Base-by-base conservation (phyloP, 2,329 filamentous ascomycete species). In the Fusarium buharicum region DNA sequence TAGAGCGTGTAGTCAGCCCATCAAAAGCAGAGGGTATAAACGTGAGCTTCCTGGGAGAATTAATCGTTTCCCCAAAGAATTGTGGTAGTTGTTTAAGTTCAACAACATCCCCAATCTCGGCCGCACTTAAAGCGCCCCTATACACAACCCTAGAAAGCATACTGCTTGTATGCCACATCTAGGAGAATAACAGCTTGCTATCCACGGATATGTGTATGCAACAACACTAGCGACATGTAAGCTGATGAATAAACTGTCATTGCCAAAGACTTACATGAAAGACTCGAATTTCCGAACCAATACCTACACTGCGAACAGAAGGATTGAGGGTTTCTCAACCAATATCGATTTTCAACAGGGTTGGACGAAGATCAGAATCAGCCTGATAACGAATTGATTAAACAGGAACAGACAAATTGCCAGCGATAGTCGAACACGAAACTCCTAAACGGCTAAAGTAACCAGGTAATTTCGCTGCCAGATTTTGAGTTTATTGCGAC, bases 81-180 rank as follows among this genome's bases (percentile, higher is more conserved):
- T 30, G 33, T 43, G 38, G 49, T 34, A 45, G 54, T 63, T 58
- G 62, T 63, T 66, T 66, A 66, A 66, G 62, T 66, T 63, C 53
- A n/a, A 49, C 50, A 50, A 63, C 59, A 56, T 63, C 59, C 62
- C 62, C 62, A 28, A 55, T 52, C 28, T 22, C 30, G 50, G 44
- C 13, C 24, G 14, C 31, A 14, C 28, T 18, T 38, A 38, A 45
- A 17, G 30, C 62, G 39, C 31, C 40, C n/a, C n/a, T n/a, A n/a
- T n/a, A n/a, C n/a, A n/a, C n/a, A n/a, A n/a, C 49, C 33, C 34
- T 36, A 45, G 37, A 55, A 38, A 50, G 5, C 5, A 27, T 55
- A 34, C 50, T 38, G 20, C 45, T 44, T 33, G 27, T 30, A 56
- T 51, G 40, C 28, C 40, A 34, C 53, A 18, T 39, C 41, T 37